Conservation (phyloP, 225 moss, liverwort and hornwort genomes). For the Takakia lepidozioides region DNA sequence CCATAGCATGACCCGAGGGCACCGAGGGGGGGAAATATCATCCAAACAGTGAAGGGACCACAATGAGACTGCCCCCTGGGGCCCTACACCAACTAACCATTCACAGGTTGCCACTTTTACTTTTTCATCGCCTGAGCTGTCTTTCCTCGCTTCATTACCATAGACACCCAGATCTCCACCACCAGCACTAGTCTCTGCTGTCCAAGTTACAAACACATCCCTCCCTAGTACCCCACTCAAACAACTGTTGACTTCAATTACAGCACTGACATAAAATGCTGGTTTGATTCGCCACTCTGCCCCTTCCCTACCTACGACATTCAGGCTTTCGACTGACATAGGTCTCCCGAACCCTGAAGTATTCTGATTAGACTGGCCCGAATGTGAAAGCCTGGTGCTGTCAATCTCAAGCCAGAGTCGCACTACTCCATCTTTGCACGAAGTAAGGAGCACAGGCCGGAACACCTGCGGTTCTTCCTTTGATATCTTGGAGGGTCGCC, state of each 20-base stretch:
- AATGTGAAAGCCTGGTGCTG: slow-evolving; percentile 50
- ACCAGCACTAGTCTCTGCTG: slow-evolving; percentile 50
- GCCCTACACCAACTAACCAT: slow-evolving; percentile 90
- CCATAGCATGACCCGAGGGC: slow-evolving; percentile 75
- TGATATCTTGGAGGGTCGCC: slow-evolving; percentile 81
- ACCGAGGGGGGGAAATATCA: slow-evolving; percentile 71
- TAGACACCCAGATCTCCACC: slow-evolving; percentile 32
- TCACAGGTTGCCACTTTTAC: slow-evolving; percentile 52
- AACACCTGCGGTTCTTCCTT: slow-evolving; percentile 49
- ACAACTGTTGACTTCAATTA: slow-evolving; percentile 73
- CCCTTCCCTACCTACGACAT: too few relatives aligned
- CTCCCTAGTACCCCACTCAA: slow-evolving; percentile 70
- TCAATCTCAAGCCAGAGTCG: slow-evolving; percentile 93
- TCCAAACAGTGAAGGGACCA: slow-evolving; percentile 95
- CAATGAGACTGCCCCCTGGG: slow-evolving; percentile 70
- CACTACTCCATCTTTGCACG: slow-evolving; percentile 73
- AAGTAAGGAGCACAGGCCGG: slow-evolving; percentile 77
- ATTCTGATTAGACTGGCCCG: slow-evolving; percentile 19
- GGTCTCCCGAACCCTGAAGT: slow-evolving; percentile 27
- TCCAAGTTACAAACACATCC: slow-evolving; percentile 71
- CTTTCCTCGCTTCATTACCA: slow-evolving; percentile 15
- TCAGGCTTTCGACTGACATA: too few relatives aligned
- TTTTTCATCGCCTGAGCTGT: slow-evolving; percentile 17
- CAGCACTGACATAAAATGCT: slow-evolving; percentile 73
- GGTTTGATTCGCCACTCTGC: too few relatives aligned